These are phyloP conservation scores for Selaginella tamariscina DNA, from an alignment of 75 land plant genomes.

Conservation along the genomic window DNA sequence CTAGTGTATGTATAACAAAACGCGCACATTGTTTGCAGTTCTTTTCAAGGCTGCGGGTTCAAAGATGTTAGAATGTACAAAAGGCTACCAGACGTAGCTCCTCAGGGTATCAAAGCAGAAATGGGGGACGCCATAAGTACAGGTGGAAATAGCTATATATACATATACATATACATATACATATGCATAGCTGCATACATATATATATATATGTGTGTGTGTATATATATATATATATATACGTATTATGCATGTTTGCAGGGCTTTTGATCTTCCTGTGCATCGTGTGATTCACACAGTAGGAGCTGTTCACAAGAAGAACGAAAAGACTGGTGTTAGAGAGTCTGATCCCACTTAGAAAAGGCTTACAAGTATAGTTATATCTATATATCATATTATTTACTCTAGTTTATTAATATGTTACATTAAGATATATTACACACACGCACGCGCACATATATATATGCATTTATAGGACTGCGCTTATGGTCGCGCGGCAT, in stretches of 20 bases:
- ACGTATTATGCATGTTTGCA: neutral
- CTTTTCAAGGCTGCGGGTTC: neutral
- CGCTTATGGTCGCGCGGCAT: neutral
- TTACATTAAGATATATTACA: too few species aligned
- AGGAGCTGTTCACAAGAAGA: slow-evolving; percentile 1
- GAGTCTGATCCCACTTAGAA: slow-evolving; percentile 1
- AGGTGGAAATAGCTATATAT: too few species aligned
- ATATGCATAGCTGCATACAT: too few species aligned
- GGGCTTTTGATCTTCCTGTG: neutral
- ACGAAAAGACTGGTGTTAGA: neutral
- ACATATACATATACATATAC: too few species aligned
- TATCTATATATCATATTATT: neutral
- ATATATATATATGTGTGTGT: too few species aligned
- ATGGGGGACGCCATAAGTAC: neutral
- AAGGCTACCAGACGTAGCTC: neutral
- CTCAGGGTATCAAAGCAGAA: neutral
- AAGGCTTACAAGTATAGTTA: neutral
- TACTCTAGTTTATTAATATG: too few species aligned
- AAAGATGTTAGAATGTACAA: neutral
- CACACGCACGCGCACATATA: neutral
- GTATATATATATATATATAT: too few species aligned
- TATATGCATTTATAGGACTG: neutral
- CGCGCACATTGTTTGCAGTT: too few species aligned
- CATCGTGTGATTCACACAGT: slow-evolving; percentile 1
- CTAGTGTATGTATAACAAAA: too few species aligned